Evolutionary conservation across 2,329 filamentous ascomycete species (phyloP).

Genomic region (Colletotrichum eremochloae): DNA sequence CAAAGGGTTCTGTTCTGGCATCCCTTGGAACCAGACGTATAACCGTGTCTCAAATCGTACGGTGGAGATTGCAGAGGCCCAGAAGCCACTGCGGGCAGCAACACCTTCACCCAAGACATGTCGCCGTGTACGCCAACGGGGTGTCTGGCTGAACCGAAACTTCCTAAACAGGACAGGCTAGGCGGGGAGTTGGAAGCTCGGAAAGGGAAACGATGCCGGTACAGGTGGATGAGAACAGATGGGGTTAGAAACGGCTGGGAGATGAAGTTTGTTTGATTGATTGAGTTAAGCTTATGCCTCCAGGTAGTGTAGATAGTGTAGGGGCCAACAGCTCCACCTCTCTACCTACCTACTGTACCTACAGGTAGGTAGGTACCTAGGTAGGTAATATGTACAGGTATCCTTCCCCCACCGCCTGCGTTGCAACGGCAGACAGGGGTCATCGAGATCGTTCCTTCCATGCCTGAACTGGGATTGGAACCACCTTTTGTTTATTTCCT

Average conservation of each 20-base stretch:
- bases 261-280: not conserved
- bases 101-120: not conserved
- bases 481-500: not conserved
- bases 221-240: too few species aligned
- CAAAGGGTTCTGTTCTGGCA: not conserved
- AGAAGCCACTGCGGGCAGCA: not conserved
- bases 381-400: too few species aligned
- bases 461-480: not conserved
- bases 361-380: not conserved
- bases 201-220: not conserved
- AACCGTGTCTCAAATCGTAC: not conserved
- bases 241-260: too few species aligned
- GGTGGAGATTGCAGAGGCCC: not conserved
- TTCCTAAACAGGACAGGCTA: not conserved
- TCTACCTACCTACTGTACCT: not conserved
- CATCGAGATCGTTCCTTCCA: conserved; percentile 8
- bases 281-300: not conserved
- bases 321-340: too few species aligned
- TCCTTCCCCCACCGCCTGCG: not conserved
- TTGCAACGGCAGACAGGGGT: not conserved
- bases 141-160: not conserved
- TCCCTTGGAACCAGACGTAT: not conserved
- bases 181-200: too few species aligned
- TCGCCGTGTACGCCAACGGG: not conserved
- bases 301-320: too few species aligned